Conservation (phyloP, 805 yeast species). For the Yarrowia porcina region DNA sequence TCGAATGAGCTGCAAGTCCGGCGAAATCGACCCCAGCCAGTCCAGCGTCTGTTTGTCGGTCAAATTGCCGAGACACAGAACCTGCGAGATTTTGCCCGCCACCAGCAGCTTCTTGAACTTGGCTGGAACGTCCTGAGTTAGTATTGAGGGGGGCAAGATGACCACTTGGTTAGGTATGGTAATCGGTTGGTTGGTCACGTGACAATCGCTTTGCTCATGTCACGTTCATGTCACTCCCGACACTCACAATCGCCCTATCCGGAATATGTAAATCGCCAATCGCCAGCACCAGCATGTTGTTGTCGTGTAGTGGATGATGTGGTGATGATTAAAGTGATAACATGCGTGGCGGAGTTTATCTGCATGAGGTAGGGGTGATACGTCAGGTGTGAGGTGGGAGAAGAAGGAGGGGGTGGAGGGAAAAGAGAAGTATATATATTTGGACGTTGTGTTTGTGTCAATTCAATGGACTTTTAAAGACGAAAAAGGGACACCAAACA, state of each 20-base stretch:
- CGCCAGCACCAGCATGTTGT: constrained; percentile 64
- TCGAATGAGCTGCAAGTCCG: constrained; percentile 42
- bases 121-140: constrained; percentile 28
- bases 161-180: not conserved
- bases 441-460: not conserved
- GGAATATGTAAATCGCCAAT: constrained; percentile 92
- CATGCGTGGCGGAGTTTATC: constrained; percentile 26
- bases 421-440: not conserved
- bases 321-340: constrained; percentile 17
- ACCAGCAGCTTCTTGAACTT: constrained; percentile 71
- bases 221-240: too few species aligned
- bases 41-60: constrained; percentile 60
- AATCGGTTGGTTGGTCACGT: not conserved
- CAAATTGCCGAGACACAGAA: constrained; percentile 79
- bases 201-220: not conserved
- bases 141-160: not conserved
- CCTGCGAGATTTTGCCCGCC: constrained; percentile 85
- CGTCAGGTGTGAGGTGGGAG: not conserved
- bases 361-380: too few species aligned
- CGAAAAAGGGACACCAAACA: too few species aligned
- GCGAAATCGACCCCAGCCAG: constrained; percentile 64
- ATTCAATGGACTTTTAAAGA: not conserved
- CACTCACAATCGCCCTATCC: constrained; percentile 67
- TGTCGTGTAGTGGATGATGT: not conserved
- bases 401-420: not conserved